A percentile compares a stretch with the other conserved stretches of the same genome.
Conservation (phyloP, 768 basidiomycete species). For the Lactarius sanguifluus region DNA sequence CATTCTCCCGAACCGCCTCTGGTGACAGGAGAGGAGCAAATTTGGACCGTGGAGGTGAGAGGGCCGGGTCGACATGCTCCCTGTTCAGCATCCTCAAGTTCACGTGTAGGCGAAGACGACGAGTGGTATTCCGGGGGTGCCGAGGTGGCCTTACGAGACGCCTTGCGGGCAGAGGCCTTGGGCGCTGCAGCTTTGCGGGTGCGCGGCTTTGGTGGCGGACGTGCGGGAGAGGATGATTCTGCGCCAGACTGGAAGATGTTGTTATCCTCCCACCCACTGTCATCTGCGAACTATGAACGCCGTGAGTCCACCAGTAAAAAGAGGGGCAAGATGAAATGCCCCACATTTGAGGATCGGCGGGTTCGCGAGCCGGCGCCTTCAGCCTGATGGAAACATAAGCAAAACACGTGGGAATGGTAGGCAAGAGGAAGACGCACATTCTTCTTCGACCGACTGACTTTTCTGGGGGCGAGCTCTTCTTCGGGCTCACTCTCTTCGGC, state of each 20-base stretch:
- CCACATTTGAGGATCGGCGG: slow-evolving; percentile 50
- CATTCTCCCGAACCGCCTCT: slow-evolving; percentile 37
- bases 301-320: slow-evolving; percentile 5
- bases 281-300: slow-evolving; percentile 45
- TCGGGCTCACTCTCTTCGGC: slow-evolving; percentile 79
- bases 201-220: slow-evolving; percentile 52
- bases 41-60: slow-evolving; percentile 51
- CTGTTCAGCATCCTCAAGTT: slow-evolving; percentile 2
- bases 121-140: slow-evolving; percentile 56
- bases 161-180: slow-evolving; percentile 48
- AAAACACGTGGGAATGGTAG: slow-evolving; percentile 8
- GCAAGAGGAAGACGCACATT: slow-evolving; percentile 40
- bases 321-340: background rate
- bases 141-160: slow-evolving; percentile 65
- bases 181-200: slow-evolving; percentile 42
- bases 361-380: slow-evolving; percentile 52
- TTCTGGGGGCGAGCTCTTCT: slow-evolving; percentile 58
- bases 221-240: slow-evolving; percentile 77
- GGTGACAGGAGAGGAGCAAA: slow-evolving; percentile 56
- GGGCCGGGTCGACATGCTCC: slow-evolving; percentile 25
- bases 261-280: slow-evolving; percentile 89
- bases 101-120: slow-evolving; percentile 30
- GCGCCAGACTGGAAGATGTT: slow-evolving; percentile 90
- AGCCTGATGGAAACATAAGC: slow-evolving; percentile 36
- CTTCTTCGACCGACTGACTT: slow-evolving; percentile 61